Conservation (phyloP, 257 asterid genomes). For the Capsicum pubescens region DNA sequence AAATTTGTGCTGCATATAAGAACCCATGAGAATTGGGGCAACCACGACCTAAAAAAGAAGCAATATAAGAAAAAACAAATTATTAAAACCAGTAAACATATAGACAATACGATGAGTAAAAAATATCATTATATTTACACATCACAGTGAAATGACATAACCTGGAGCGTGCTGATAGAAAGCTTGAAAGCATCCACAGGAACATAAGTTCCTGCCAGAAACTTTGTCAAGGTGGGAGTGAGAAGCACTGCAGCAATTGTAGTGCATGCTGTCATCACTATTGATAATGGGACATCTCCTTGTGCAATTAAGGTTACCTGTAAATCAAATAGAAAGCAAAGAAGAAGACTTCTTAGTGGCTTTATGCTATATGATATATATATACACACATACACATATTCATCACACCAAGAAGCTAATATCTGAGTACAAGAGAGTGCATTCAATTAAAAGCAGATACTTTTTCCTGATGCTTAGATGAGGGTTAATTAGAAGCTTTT, state of each 20-base stretch:
- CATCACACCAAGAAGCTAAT: background rate
- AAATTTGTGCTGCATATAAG: conserved; percentile 69
- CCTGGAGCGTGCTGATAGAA: conserved; percentile 95
- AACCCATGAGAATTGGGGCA: conserved; percentile 85
- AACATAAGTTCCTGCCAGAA: conserved; percentile 86
- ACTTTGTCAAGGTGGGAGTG: conserved; percentile 75
- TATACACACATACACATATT: background rate
- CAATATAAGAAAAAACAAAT: background rate
- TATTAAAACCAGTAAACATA: background rate
- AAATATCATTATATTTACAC: background rate
- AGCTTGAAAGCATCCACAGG: conserved; percentile 76
- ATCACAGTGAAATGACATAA: conserved; percentile 31
- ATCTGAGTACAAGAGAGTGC: conserved; percentile 12
- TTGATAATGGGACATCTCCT: conserved; percentile 90
- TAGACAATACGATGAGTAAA: background rate
- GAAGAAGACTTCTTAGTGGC: conserved; percentile 32
- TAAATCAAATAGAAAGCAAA: conserved; percentile 50
- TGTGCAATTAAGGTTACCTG: conserved; percentile 93
- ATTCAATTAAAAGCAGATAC: background rate
- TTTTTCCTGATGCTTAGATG: no score
- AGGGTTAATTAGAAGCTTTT: background rate
- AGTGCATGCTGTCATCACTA: conserved; percentile 87
- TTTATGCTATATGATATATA: background rate
- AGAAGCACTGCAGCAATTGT: conserved; percentile 88
- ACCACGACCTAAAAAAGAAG: conserved; percentile 71